These are phyloP conservation scores for Gyromitra esculenta DNA, from an alignment of 2,329 filamentous ascomycete species.

Conservation along the genomic window DNA sequence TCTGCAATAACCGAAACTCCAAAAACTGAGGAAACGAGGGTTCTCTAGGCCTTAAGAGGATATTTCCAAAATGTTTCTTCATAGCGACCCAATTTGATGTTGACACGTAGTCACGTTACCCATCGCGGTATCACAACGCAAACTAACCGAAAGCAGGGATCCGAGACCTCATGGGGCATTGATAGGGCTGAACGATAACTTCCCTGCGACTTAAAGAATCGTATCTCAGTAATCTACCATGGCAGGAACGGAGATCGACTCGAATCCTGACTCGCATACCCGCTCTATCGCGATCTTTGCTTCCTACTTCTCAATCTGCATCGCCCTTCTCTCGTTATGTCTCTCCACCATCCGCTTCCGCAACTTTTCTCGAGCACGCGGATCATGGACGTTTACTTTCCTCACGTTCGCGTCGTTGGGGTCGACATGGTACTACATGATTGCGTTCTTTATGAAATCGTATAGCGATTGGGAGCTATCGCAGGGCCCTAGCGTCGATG, in stretches of 20 bases:
- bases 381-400: slow-evolving; percentile 25
- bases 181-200: neutral
- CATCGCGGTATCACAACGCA: neutral
- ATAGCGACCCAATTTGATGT: neutral
- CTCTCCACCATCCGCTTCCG: slow-evolving; percentile 23
- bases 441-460: slow-evolving; percentile 30
- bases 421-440: slow-evolving; percentile 39
- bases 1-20: neutral
- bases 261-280: slow-evolving; percentile 7
- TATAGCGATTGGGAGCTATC: slow-evolving; percentile 21
- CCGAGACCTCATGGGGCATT: neutral
- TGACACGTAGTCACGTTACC: slow-evolving; percentile 6
- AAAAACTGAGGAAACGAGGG: too few relatives aligned
- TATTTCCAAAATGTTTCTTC: neutral
- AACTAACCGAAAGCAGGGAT: neutral
- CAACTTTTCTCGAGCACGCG: slow-evolving; percentile 27
- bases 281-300: slow-evolving; percentile 12
- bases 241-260: neutral
- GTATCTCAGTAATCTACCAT: neutral
- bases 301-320: slow-evolving; percentile 34
- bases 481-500: slow-evolving; percentile 2
- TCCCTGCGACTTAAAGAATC: neutral
- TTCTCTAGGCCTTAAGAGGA: too few relatives aligned
- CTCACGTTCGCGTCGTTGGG: slow-evolving; percentile 24
- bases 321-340: slow-evolving; percentile 21